Evolutionary conservation across 345 rosid genomes (phyloP).

Genomic region (Eucalyptus fibrosa): DNA sequence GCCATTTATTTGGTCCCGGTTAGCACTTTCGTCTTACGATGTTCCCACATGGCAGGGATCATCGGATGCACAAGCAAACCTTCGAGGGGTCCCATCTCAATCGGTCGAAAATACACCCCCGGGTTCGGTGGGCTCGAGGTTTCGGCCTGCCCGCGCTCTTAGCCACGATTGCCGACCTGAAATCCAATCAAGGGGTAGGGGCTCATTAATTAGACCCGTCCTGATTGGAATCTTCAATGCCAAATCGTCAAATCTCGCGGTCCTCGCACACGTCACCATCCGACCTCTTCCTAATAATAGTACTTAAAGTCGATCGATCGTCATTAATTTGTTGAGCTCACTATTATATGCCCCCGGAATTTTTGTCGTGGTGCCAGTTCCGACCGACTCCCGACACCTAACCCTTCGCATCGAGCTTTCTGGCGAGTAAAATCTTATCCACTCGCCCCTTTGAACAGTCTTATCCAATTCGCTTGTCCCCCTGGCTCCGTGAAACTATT

Average conservation of each 20-base stretch:
- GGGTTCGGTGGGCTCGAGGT: background rate
- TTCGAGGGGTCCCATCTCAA: background rate
- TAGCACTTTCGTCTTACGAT: background rate
- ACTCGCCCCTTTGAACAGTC: background rate
- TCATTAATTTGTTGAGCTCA: background rate
- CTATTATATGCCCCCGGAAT: background rate
- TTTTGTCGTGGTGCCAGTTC: background rate
- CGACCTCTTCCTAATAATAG: background rate
- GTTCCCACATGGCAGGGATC: background rate
- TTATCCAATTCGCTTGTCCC: background rate
- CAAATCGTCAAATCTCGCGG: background rate
- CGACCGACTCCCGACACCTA: background rate
- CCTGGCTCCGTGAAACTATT: background rate
- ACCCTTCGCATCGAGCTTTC: background rate
- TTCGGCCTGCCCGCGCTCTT: background rate
- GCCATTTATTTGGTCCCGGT: background rate
- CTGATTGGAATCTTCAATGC: background rate
- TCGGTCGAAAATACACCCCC: background rate
- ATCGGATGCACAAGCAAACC: background rate
- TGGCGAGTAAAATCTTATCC: background rate
- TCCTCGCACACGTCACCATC: background rate
- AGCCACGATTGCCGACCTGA: background rate
- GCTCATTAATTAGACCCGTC: background rate
- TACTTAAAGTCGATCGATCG: background rate
- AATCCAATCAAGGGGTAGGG: background rate